Base-by-base conservation (phyloP, 352 stramenopile genomes). In the Globisporangium ultimum region DNA sequence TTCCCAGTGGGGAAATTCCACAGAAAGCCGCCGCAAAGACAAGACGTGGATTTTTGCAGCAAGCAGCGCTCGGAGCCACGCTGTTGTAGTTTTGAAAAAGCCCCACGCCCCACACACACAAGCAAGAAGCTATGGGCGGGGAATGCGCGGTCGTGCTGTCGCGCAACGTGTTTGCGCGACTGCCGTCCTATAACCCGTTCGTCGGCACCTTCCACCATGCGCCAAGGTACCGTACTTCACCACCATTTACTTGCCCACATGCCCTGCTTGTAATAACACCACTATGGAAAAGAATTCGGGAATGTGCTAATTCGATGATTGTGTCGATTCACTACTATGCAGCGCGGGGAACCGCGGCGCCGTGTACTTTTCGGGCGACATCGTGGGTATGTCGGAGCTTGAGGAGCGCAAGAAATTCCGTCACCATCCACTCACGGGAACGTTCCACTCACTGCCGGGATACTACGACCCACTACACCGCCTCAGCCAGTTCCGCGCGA, bases 351-450 rank as follows among this genome's bases (percentile, higher is more conserved):
- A 96, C 61, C 83, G 85, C 12, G 86, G 87, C 38, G 87, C 87
- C 15, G 76, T 89, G 48, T 96, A 95, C 67, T 96, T 96, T 58
- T 92, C 85, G 2, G 87, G 78, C 41, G 84, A 96, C 58, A 94
- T 96, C 45, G 84, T 96, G 34, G 80, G 84, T 63, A 92, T 93
- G 78, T 84, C 80, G 48, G 87, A 96, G 66, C 78, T 94, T 12
- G 85, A 96, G 64, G 84, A 96, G 66, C 85, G 84, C 58, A 96
- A 96, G 68, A 94, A 93, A 60, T 91, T 91, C 40, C 85, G 86
- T 11, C 84, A 96, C 60, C 78, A 96, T 63, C 87, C 87, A 55
- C 78, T 94, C 14, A 94, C 86, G 36, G 87, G 87, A 55, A 93
- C 88, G 24, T 96, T 96, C 70, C 87, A 96, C 64, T 88, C 80